Percentiles rank a stretch among this genome's conserved stretches.
These are phyloP conservation scores for Scedosporium apiospermum DNA, from an alignment of 2,329 filamentous ascomycete genomes.

Conservation along the genomic window DNA sequence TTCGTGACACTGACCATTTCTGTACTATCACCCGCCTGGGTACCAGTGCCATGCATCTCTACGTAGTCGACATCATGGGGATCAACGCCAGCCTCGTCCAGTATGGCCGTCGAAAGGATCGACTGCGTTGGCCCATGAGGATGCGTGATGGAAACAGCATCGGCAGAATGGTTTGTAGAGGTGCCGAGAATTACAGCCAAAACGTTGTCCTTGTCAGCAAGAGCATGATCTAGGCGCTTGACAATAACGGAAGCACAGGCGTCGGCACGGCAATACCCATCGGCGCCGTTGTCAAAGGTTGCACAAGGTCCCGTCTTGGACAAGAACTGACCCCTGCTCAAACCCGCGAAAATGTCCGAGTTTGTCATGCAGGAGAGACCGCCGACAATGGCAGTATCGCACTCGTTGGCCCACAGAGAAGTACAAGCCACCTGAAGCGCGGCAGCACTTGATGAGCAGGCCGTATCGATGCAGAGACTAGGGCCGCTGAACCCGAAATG, in stretches of 20 bases:
- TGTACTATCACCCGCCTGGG: slow-evolving; percentile 71
- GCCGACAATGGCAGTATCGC: slow-evolving; percentile 71
- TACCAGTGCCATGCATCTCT: slow-evolving; percentile 86
- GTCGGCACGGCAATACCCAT: slow-evolving; percentile 77
- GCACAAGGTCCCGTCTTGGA: slow-evolving; percentile 70
- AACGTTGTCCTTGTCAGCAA: slow-evolving; percentile 66
- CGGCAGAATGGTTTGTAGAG: slow-evolving; percentile 72
- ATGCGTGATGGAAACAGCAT: slow-evolving; percentile 74
- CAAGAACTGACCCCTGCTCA: slow-evolving; percentile 69
- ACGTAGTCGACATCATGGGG: slow-evolving; percentile 73
- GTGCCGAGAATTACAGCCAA: slow-evolving; percentile 68
- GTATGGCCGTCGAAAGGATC: slow-evolving; percentile 57
- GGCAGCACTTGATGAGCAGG: slow-evolving; percentile 65
- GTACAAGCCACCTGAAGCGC: slow-evolving; percentile 63
- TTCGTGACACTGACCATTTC: slow-evolving; percentile 71
- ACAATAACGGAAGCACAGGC: slow-evolving; percentile 65
- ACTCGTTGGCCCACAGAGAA: slow-evolving; percentile 65
- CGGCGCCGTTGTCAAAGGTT: slow-evolving; percentile 70
- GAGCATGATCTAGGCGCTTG: slow-evolving; percentile 71
- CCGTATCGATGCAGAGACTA: slow-evolving; percentile 64
- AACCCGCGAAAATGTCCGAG: slow-evolving; percentile 67
- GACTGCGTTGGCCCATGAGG: slow-evolving; percentile 72
- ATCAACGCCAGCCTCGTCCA: slow-evolving; percentile 65
- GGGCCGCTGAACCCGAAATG: slow-evolving; percentile 70
- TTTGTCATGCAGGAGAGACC: slow-evolving; percentile 73